Base-by-base conservation (phyloP, 2,329 filamentous ascomycete species). In the Paraphoma sp. region DNA sequence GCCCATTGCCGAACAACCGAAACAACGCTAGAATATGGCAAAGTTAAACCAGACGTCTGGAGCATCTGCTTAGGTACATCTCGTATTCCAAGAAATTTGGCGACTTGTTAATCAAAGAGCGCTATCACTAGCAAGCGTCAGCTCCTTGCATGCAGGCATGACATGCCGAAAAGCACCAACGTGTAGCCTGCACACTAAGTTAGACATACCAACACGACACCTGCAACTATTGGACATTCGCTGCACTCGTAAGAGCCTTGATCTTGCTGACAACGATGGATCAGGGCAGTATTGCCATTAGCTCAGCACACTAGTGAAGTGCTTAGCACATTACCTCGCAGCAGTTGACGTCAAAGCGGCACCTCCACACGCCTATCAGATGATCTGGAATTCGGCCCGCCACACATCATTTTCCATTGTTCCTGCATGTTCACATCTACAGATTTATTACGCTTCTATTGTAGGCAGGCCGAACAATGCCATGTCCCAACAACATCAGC, bases 1-100 rank as follows among this genome's bases (percentile, higher is more conserved):
- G 11, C 7, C 38, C 23, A 29, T 14, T 51, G 49, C 49, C 49
- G 49, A 36, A 30, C 33, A 45, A 29, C 49, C 49, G 49, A 51
- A 45, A 29, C 6, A 6, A 48, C 36, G 43, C 51, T 43, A 53
- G 43, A 18, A 29, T 18, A 18, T 40, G 30, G 29, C 40, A 48
- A 45, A 53, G 44, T 40, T 36, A 51, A 49, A 51, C 49, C 56
- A 48, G 33, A 53, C 54, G 41, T n/a, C 40, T 23, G n/a, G 23
- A n/a, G 12, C 23, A 17, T 42, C 14, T 8, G n/a, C 16, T 42
- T n/a, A 16, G 14, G 3, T 14, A n/a, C 16, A 3, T 42, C 14
- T 36, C 10, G 33, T 36, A 14, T 7, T 14, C 2, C 33, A 36
- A 36, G 10, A 36, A 14, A 10, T 7, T 36, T 36, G 33, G 33